phyloP scores from a whole-genome alignment of 257 asterid species.

The Eucommia ulmoides region DNA sequence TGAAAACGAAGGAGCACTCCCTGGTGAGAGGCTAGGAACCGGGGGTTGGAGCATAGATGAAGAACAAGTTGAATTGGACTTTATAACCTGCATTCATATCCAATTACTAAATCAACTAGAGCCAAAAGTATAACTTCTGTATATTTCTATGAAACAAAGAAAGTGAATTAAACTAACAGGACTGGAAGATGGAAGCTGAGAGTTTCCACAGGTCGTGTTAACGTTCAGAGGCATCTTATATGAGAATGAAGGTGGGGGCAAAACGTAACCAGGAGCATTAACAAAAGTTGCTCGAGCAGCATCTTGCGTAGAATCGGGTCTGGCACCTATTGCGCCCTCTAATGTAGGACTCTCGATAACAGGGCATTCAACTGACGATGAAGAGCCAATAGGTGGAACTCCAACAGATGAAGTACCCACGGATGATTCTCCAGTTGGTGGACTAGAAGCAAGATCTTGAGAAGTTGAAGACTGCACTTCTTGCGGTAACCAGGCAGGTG shows the following conservation, averaged over 20 bases:
- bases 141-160: not conserved
- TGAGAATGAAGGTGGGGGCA: slow-evolving; percentile 16
- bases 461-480: slow-evolving; percentile 12
- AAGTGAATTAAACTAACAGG: slow-evolving; percentile 26
- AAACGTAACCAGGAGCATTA: slow-evolving; percentile 10
- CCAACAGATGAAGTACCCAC: slow-evolving; percentile 5
- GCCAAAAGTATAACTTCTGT: not conserved
- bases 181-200: slow-evolving; percentile 18
- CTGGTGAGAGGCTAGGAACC: slow-evolving; percentile 14
- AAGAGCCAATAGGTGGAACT: slow-evolving; percentile 5
- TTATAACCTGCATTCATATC: slow-evolving; percentile 15
- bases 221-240: slow-evolving; percentile 18
- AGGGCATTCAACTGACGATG: not conserved
- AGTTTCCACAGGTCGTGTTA: slow-evolving; percentile 16
- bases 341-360: not conserved
- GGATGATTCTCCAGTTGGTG: slow-evolving; percentile 9
- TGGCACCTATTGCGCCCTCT: not conserved
- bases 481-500: slow-evolving; percentile 14
- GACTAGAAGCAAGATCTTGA: slow-evolving; percentile 8
- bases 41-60: slow-evolving; percentile 16
- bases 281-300: not conserved
- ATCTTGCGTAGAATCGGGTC: not conserved
- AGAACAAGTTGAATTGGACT: slow-evolving; percentile 15
- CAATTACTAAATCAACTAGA: slow-evolving; percentile 1
- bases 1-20: slow-evolving; percentile 15